Evolutionary conservation across 1,284 basidiomycete genomes (phyloP).

Genomic region (Microstroma glucosiphilum): DNA sequence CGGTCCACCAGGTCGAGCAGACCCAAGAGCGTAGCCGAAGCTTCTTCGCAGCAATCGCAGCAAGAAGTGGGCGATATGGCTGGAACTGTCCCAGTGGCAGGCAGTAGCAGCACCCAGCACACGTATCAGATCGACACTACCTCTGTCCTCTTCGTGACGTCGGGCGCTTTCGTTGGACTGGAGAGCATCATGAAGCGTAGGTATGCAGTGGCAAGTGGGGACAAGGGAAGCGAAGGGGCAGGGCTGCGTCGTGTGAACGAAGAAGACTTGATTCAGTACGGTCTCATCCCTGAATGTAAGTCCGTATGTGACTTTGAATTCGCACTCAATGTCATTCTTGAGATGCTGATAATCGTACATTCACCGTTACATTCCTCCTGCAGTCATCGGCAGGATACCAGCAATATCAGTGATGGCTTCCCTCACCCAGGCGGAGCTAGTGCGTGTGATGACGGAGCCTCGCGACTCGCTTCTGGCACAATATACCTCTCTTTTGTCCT

Average conservation of each 20-base stretch:
- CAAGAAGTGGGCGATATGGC: background rate
- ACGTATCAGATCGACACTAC: conserved; percentile 73
- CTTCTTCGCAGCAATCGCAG: background rate
- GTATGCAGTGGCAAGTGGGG: conserved; percentile 57
- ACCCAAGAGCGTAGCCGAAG: background rate
- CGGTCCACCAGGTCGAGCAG: background rate
- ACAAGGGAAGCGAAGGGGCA: conserved; percentile 56
- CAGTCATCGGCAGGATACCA: conserved; percentile 74
- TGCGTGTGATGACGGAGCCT: conserved; percentile 85
- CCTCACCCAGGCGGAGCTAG: conserved; percentile 66
- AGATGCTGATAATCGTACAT: too few relatives aligned
- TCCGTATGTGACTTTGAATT: too few relatives aligned
- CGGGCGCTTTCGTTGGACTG: conserved; percentile 87
- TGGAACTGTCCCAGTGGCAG: background rate
- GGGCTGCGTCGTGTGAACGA: conserved; percentile 53
- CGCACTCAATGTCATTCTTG: too few relatives aligned
- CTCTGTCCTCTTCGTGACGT: conserved; percentile 51
- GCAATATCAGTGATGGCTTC: conserved; percentile 75
- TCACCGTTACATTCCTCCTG: too few relatives aligned
- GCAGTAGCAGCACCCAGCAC: conserved; percentile 50
- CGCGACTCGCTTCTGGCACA: conserved; percentile 83
- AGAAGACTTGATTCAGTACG: conserved; percentile 72
- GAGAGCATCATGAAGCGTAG: conserved; percentile 60
- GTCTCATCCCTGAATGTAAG: conserved; percentile 74
- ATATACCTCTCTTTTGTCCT: conserved; percentile 69